These are phyloP conservation scores for Clarkia xantiana DNA, from an alignment of 345 rosid genomes.

Conservation along the genomic window DNA sequence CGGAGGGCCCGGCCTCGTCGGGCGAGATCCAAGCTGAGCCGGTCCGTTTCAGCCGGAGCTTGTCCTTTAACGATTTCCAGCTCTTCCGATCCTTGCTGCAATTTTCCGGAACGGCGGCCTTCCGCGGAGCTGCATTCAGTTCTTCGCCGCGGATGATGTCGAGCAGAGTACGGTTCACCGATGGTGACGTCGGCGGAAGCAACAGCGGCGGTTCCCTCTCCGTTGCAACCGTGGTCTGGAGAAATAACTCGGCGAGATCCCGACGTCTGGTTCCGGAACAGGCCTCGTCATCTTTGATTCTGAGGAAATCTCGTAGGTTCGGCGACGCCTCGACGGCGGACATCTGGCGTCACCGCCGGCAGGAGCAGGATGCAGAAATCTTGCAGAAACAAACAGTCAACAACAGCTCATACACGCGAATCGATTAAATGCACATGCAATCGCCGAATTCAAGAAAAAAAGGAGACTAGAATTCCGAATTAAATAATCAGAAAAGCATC, in stretches of 20 bases:
- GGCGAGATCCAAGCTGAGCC: slow-evolving; percentile 62
- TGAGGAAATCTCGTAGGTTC: slow-evolving; percentile 15
- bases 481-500: slow-evolving; percentile 1
- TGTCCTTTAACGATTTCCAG: slow-evolving; percentile 70
- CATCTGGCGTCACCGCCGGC: slow-evolving; percentile 19
- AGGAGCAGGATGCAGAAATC: not conserved
- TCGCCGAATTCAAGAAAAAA: not conserved
- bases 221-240: slow-evolving; percentile 13
- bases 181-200: slow-evolving; percentile 4
- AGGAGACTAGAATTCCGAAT: not conserved
- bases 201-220: slow-evolving; percentile 17
- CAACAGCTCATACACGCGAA: slow-evolving; percentile 1
- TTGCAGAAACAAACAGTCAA: not conserved
- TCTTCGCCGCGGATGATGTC: slow-evolving; percentile 60
- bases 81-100: slow-evolving; percentile 42
- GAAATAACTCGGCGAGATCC: slow-evolving; percentile 13
- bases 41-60: slow-evolving; percentile 53
- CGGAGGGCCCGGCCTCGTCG: slow-evolving; percentile 39
- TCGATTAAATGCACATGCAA: slow-evolving; percentile 15
- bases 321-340: slow-evolving; percentile 28
- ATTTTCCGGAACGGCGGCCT: slow-evolving; percentile 2
- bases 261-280: slow-evolving; percentile 9
- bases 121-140: slow-evolving; percentile 12
- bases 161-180: slow-evolving; percentile 28
- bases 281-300: slow-evolving; percentile 11